Base-by-base conservation (phyloP, 2,329 filamentous ascomycete species). In the Colletotrichum gloeosporioides region DNA sequence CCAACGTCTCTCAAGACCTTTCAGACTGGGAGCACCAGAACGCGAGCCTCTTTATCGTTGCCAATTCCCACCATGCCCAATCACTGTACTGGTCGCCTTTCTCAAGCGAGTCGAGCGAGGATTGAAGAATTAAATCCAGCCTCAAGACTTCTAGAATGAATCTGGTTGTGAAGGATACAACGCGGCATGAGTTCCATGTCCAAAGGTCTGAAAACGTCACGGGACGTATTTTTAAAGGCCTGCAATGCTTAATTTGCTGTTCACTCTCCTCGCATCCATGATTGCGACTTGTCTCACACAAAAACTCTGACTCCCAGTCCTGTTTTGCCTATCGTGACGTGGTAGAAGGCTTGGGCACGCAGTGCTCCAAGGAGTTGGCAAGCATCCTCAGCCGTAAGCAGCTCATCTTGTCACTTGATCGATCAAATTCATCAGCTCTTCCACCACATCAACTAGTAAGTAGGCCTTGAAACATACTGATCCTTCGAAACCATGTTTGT, bases 191-290 rank as follows among this genome's bases (percentile, higher is more conserved):
- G 3, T 1, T 49, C n/a, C 44, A 49, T 12, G n/a, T n/a, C 9
- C 3, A 7, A n/a, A n/a, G 6, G 4, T 49, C 6, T 49, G 4
- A 3, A 22, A 22, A 49, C 18, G 10, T 49, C 44, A 0, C 2
- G 6, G 6, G 10, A 4, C 1, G 6, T n/a, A 49, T 22, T 3
- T 4, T n/a, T 2, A 22, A 49, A 22, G 4, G 44, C 0, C 10
- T 1, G 0, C 44, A 49, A 49, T 13, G 44, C 44, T 22, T 22
- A 10, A 0, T 1, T 22, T 22, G 9, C 44, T 4, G n/a, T 53
- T 13, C 36, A 18, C 16, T 1, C 18, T 39, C 36, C 36, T 18
- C 36, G 8, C 36, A 39, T 39, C 36, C 1, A 0, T 3, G 0
- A 18, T 39, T 10, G 9, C 3, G 18, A 44, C 39, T 44, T n/a